Base-by-base conservation (phyloP, 495 filamentous ascomycete genomes). In the Daldinia bambusicola region DNA sequence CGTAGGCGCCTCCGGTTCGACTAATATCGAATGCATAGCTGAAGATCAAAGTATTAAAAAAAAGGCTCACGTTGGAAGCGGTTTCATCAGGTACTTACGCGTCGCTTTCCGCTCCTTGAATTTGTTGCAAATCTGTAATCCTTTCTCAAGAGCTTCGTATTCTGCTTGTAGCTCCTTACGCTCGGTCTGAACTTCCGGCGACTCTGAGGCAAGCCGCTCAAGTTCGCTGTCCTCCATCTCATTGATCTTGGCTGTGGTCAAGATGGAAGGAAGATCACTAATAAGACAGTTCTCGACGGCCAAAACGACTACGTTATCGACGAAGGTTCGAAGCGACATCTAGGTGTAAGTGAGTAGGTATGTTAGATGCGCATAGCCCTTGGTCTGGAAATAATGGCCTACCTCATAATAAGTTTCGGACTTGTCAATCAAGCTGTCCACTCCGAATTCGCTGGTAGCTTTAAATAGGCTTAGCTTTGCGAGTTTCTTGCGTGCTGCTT, bases 331-430 rank as follows among this genome's bases (percentile, higher is more conserved):
- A 55, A 78, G 66, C 6, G 78, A 75, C 63, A 81, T 66, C 79
- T 79, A 26, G 26, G 3, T 26, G 53, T 63, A 43, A 31, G 52
- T n/a, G 37, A 58, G 37, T 66, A 34, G 57, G 52, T 32, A 1
- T 31, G 10, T 0, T 4, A 32, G 32, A 8, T 26, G 26, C 26
- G 26, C 22, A 34, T 51, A 6, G 18, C 2, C 16, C 26, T 51
- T 9, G 9, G 22, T n/a, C n/a, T 41, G 10, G 59, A 30, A 6
- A 13, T 8, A 32, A 56, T 1, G 10, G 1, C 22, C 65, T 45
- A 78, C 70, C 71, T 82, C 74, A 60, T 82, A 78, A 52, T 83
- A 81, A 14, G 70, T 77, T 37, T 74, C 72, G 26, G 78, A 67
- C 71, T 76, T 80, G 38, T 79, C 74, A 53, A 81, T 75, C 14